Evolutionary conservation across 2,329 filamentous ascomycete species (phyloP), one percentile per base, ranked within the genome.

Genomic region (Grosmannia huntii): DNA sequence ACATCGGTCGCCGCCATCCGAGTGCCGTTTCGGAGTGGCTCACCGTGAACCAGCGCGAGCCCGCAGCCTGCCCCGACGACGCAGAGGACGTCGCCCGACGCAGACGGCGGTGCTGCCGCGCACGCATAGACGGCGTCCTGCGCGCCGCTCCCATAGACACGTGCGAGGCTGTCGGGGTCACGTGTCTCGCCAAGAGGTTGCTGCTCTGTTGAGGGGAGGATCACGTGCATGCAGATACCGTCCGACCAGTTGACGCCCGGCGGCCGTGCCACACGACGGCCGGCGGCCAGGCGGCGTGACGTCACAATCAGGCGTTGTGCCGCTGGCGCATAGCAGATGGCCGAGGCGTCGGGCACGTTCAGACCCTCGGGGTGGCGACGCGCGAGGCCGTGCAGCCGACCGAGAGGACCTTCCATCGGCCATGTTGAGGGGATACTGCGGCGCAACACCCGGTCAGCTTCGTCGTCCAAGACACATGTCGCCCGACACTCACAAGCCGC

Each of bases 41-140:
- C 4, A 2, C 49, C 31, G 11, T 64, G 60, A 36, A 68, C 63
- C 21, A 76, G 67, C 23, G 67, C 65, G 14, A 77, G 57, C 6
- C 82, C 68, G n/a, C 78, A 65, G 62, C 69, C 75, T 1, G 78
- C 76, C 50, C 77, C 79, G 50, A 79, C 66, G 5, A 76, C 68
- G 65, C 76, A 80, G 46, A 75, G 63, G 1, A 75, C 58, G 36
- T 69, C 60, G 5, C 73, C 74, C 2, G 67, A 66, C 0, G 5
- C 74, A 73, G 1, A 67, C 66, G 0, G 68, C 0, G 76, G 75
- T 0, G 76, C 76, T 0, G 75, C 66, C 1, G 72, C 73, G 23
- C 72, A 72, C n/a, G 68, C 68, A 60, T 75, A 69, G 23, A 75
- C 71, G 28, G 59, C 58, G 27, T 65, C 61, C 36, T 5, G 10